Base-by-base conservation (phyloP, 2,329 filamentous ascomycete species). In the Parastagonospora avenae region DNA sequence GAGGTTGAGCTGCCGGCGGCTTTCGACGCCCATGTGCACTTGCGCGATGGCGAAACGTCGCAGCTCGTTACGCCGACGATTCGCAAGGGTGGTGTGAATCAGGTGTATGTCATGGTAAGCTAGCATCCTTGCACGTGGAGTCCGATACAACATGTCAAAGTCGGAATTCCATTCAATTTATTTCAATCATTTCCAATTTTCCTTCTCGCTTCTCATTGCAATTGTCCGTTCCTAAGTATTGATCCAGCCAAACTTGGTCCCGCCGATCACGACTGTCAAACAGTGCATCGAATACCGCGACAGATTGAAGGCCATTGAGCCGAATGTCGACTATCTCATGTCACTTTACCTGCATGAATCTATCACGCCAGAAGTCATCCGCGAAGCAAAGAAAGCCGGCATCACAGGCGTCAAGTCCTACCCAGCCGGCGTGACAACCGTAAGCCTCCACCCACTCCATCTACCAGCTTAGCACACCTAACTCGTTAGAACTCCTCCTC, bases 321-420 rank as follows among this genome's bases (percentile, higher is more conserved):
- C 79, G 1, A 73, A 77, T 49, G 79, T 81, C 46, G 75, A 74
- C 16, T 81, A 78, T 57, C 74, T 81, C 52, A 80, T 81, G 78
- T 79, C 77, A 8, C 70, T 81, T 5, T 81, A 81, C 56, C 70
- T 81, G 5, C 79, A 81, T 55, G 75, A 77, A 12, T 70, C 72
- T 45, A 79, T 80, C 55, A 79, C 75, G 1, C 76, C 77, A 2
- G 77, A 76, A 29, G 78, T 76, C 9, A 90, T 96, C 63, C 81
- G 82, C 42, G 82, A 91, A 63, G 91, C 92, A 37, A 87, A 88
- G 56, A 79, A 81, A 47, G 85, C 86, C 2, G 91, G 91, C 6
- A 84, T 95, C 62, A 79, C 77, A 19, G 88, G 88, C 29, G 84
- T 92, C 42, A 92, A 92, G 74, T 82, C 86, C 40, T 91, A 92